These are phyloP conservation scores for Wickerhamiella spandovensis DNA, from an alignment of 805 yeast genomes.

Conservation along the genomic window DNA sequence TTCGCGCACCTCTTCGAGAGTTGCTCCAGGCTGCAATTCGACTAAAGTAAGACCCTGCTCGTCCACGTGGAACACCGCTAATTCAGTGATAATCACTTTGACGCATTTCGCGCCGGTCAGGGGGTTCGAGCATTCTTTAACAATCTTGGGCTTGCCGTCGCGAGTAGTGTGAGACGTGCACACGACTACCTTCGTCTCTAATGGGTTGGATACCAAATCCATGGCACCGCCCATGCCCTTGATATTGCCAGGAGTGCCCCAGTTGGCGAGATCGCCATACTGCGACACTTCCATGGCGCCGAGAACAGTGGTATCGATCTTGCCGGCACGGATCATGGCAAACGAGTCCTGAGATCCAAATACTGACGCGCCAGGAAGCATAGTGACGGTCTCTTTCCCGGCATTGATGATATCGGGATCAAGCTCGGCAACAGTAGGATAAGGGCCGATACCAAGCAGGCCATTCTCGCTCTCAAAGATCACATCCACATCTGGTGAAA, in stretches of 20 bases:
- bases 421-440: conserved; percentile 30
- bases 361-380: conserved; percentile 33
- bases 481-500: conserved; percentile 28
- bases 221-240: conserved; percentile 45
- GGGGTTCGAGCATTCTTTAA: conserved; percentile 33
- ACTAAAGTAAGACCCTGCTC: conserved; percentile 28
- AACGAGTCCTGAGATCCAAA: conserved; percentile 41
- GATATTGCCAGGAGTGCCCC: conserved; percentile 39
- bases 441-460: conserved; percentile 37
- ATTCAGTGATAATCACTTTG: conserved; percentile 32
- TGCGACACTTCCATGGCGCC: conserved; percentile 40
- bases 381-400: conserved; percentile 39
- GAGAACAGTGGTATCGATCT: conserved; percentile 31
- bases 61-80: conserved; percentile 37
- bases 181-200: conserved; percentile 33
- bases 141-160: conserved; percentile 35
- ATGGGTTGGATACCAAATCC: conserved; percentile 38
- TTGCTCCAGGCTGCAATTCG: conserved; percentile 31
- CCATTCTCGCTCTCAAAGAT: conserved; percentile 39
- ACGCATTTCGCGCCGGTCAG: conserved; percentile 36
- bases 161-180: conserved; percentile 37
- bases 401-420: conserved; percentile 39
- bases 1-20: conserved; percentile 28
- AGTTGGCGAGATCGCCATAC: conserved; percentile 38
- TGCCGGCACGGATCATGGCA: conserved; percentile 37